These are phyloP conservation scores for Centrapalus pauciflorus DNA, from an alignment of 129 eudicot genomes.

Conservation along the genomic window DNA sequence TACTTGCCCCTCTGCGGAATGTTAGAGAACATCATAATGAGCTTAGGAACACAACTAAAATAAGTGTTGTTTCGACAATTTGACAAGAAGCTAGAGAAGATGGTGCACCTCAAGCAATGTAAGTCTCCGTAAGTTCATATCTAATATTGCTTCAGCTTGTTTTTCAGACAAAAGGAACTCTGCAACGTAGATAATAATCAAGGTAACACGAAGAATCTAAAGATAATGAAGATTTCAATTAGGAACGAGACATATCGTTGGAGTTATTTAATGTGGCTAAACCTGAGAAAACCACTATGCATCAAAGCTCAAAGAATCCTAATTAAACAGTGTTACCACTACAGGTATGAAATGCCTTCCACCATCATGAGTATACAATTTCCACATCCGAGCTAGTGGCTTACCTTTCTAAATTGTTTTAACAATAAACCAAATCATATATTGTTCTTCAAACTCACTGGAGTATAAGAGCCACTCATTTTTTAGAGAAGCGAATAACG, in stretches of 20 bases:
- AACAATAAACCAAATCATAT: background rate
- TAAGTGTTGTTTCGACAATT: background rate
- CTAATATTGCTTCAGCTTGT: constrained; percentile 95
- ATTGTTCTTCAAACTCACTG: background rate
- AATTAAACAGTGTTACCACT: background rate
- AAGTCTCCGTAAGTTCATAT: constrained; percentile 80
- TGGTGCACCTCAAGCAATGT: constrained; percentile 73
- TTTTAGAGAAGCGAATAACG: background rate
- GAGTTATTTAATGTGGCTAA: too few species aligned
- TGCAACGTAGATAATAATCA: constrained; percentile 28
- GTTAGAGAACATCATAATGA: background rate
- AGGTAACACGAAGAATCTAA: background rate
- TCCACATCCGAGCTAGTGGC: background rate
- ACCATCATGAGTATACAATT: too few species aligned
- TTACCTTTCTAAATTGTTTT: background rate
- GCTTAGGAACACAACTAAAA: background rate
- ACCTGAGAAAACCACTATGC: too few species aligned
- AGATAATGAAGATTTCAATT: background rate
- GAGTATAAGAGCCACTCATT: background rate
- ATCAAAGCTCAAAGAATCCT: background rate
- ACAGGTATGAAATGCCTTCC: too few species aligned
- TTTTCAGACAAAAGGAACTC: constrained; percentile 78
- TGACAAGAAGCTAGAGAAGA: background rate
- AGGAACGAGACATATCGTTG: background rate
- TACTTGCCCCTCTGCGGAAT: constrained; percentile 59